Percentiles rank a stretch among this genome's conserved stretches.
Evolutionary conservation across 176 grass and related monocot species (phyloP).

Genomic region (Lolium rigidum): DNA sequence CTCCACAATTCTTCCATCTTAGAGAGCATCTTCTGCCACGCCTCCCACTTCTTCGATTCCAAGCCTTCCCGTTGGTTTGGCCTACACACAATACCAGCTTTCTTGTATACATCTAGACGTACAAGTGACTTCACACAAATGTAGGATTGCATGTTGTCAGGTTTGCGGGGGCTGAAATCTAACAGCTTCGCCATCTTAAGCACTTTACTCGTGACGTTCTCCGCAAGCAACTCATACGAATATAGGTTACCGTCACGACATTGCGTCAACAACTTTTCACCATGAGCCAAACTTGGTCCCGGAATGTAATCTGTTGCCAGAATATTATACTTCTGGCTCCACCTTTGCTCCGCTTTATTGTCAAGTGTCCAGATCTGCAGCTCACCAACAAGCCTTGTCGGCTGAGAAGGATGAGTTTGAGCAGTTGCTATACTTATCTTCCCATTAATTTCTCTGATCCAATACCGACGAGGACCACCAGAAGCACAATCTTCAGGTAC

Average conservation of each 20-base stretch:
- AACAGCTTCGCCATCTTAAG: slow-evolving; percentile 1
- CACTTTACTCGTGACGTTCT: background rate
- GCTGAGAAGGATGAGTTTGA: background rate
- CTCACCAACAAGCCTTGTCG: background rate
- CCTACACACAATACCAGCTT: slow-evolving; percentile 2
- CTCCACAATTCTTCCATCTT: background rate
- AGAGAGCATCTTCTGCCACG: background rate
- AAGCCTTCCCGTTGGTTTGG: background rate
- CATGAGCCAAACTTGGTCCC: background rate
- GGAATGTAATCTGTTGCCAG: background rate
- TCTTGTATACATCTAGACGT: slow-evolving; percentile 34
- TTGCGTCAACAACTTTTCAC: slow-evolving; percentile 32
- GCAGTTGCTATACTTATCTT: slow-evolving; percentile 11
- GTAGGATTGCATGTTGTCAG: slow-evolving; percentile 2
- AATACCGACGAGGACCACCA: background rate
- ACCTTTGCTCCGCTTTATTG: background rate
- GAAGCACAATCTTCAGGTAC: background rate
- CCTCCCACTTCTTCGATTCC: slow-evolving; percentile 37
- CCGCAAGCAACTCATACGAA: slow-evolving; percentile 6
- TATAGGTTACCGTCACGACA: background rate
- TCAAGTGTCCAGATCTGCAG: slow-evolving; percentile 42
- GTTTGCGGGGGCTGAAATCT: background rate
- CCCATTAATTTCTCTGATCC: slow-evolving; percentile 34
- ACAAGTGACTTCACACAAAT: slow-evolving; percentile 30
- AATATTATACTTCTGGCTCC: slow-evolving; percentile 36